Percentiles rank a stretch among this genome's conserved stretches.
phyloP scores from a whole-genome alignment of 169 alveolate species.

The Cryptosporidium baileyi region DNA sequence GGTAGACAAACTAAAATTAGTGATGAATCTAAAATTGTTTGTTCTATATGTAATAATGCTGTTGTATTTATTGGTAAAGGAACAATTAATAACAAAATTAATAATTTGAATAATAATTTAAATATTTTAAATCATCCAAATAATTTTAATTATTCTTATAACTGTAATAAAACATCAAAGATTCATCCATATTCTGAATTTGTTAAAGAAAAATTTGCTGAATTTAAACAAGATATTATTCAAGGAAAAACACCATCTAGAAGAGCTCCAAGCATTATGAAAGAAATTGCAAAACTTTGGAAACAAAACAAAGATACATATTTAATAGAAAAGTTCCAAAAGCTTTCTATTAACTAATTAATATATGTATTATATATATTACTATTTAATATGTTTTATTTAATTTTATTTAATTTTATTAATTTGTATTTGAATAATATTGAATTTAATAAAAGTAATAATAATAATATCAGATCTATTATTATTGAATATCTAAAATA shows the following conservation, averaged over 20 bases:
- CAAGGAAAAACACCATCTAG: conserved; percentile 47
- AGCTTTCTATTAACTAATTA: conserved; percentile 38
- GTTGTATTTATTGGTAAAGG: conserved; percentile 55
- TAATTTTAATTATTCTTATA: neutral
- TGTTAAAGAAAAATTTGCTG: conserved; percentile 55
- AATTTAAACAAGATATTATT: neutral
- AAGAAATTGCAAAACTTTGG: conserved; percentile 64
- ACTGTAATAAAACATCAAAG: neutral
- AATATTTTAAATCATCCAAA: neutral
- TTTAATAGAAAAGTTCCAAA: conserved; percentile 4
- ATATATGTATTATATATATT: neutral
- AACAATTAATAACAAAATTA: neutral
- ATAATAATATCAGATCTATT: conserved; percentile 12
- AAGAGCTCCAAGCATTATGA: conserved; percentile 61
- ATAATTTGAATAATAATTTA: neutral
- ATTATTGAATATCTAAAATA: conserved; percentile 6
- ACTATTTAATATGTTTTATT: neutral
- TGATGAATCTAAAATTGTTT: conserved; percentile 22
- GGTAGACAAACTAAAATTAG: conserved; percentile 62
- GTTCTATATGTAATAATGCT: conserved; percentile 32
- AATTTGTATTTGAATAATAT: conserved; percentile 26
- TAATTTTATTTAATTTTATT: conserved; percentile 2
- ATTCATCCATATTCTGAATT: conserved; percentile 24
- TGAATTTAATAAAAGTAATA: neutral
- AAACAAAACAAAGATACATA: neutral